Evolutionary conservation across 345 rosid species (phyloP).

Genomic region (Reutealis trisperma): DNA sequence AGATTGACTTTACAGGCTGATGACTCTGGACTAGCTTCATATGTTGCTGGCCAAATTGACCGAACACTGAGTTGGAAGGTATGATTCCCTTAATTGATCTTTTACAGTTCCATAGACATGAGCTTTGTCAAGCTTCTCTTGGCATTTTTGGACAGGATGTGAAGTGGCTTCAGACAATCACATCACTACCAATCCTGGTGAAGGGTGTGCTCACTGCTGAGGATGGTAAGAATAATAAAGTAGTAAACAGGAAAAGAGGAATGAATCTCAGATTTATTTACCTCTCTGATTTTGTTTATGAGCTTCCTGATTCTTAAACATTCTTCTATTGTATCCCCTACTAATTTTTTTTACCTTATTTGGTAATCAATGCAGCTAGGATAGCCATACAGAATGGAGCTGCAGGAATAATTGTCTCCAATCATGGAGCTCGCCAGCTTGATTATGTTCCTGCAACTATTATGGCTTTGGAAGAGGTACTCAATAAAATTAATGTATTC

Average conservation of each 20-base stretch:
- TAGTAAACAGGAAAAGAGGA: neutral
- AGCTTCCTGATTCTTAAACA: neutral
- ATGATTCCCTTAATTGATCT: neutral
- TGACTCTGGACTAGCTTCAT: slow-evolving; percentile 91
- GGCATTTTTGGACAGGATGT: slow-evolving; percentile 54
- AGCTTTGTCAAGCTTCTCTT: neutral
- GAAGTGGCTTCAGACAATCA: slow-evolving; percentile 90
- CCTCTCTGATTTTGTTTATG: neutral
- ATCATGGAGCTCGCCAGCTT: slow-evolving; percentile 95
- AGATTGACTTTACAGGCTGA: slow-evolving; percentile 46
- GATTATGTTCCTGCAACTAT: slow-evolving; percentile 91
- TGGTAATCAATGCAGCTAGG: slow-evolving; percentile 51
- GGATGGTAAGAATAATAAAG: slow-evolving; percentile 55
- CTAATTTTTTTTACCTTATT: neutral
- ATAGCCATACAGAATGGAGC: slow-evolving; percentile 69
- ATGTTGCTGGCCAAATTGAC: slow-evolving; percentile 86
- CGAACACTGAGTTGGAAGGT: slow-evolving; percentile 93
- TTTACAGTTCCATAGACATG: neutral
- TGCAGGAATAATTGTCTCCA: slow-evolving; percentile 91
- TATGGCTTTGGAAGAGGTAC: slow-evolving; percentile 85
- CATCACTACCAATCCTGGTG: slow-evolving; percentile 84
- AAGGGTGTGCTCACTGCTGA: slow-evolving; percentile 94
- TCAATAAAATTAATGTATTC: neutral
- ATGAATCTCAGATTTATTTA: neutral
- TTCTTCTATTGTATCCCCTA: neutral